A percentile compares a stretch with the other conserved stretches of the same genome.
Conservation (phyloP, 192 early-diverging fungal genomes). For the Podila verticillata region DNA sequence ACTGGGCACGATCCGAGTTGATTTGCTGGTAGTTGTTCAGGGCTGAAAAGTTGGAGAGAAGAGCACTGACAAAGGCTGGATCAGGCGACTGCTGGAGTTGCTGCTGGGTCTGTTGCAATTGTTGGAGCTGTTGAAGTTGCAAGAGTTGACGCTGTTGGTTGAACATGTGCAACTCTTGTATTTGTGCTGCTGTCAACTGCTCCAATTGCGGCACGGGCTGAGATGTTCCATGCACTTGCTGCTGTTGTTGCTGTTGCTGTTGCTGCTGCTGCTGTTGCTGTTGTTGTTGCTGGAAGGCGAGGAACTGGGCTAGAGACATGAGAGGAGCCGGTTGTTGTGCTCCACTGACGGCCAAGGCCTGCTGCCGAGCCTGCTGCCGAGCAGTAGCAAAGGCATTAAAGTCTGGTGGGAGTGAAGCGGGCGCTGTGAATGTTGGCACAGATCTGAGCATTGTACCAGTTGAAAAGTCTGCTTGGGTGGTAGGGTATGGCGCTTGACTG, state of each 20-base stretch:
- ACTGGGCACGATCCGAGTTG: conserved; percentile 44
- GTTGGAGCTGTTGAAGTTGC: conserved; percentile 6
- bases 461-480: not conserved
- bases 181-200: too few species aligned
- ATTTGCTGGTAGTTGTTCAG: conserved; percentile 47
- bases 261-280: conserved; percentile 31
- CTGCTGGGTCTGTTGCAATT: conserved; percentile 33
- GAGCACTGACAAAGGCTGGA: conserved; percentile 16
- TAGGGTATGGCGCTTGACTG: not conserved
- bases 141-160: conserved; percentile 12
- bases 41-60: conserved; percentile 36
- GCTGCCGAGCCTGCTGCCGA: conserved; percentile 16
- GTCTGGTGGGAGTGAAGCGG: not conserved
- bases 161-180: not conserved
- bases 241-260: conserved; percentile 2
- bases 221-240: not conserved
- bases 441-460: not conserved
- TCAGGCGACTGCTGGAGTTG: conserved; percentile 14
- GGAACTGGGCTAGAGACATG: conserved; percentile 27
- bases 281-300: conserved; percentile 26
- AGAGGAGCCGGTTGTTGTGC: not conserved
- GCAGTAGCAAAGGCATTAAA: conserved; percentile 10
- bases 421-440: conserved; percentile 4
- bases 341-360: not conserved
- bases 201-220: too few species aligned